Evolutionary conservation across 208 protist species (phyloP).

Genomic region (Leishmania tropica): DNA sequence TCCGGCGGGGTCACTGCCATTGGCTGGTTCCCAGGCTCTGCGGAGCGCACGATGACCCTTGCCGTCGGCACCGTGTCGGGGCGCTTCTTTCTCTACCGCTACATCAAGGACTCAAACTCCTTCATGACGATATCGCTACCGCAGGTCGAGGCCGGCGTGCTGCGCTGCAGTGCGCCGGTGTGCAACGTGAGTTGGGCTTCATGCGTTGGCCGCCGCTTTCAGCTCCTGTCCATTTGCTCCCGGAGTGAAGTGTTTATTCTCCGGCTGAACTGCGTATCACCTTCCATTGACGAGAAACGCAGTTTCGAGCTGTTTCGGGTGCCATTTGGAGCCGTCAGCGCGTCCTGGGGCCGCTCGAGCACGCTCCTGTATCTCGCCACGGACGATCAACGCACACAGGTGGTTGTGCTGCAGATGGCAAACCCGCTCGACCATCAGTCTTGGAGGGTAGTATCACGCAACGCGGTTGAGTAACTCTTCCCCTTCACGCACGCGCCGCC

Average conservation of each 20-base stretch:
- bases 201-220: conserved; percentile 77
- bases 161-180: conserved; percentile 54
- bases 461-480: conserved; percentile 14
- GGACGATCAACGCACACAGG: conserved; percentile 48
- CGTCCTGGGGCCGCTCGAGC: conserved; percentile 79
- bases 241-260: conserved; percentile 75
- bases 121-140: conserved; percentile 53
- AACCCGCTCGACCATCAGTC: conserved; percentile 83
- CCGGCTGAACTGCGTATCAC: conserved; percentile 83
- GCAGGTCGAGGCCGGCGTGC: conserved; percentile 25
- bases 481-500: neutral
- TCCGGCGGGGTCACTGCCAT: conserved; percentile 74
- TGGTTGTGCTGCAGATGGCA: conserved; percentile 72
- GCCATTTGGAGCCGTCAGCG: conserved; percentile 69
- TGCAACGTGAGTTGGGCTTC: conserved; percentile 79
- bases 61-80: conserved; percentile 82
- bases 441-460: conserved; percentile 61
- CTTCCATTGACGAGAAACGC: conserved; percentile 44
- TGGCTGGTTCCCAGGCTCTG: conserved; percentile 83
- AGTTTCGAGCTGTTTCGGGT: conserved; percentile 72
- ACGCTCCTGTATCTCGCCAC: conserved; percentile 75
- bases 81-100: conserved; percentile 77
- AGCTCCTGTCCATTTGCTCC: conserved; percentile 83
- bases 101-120: conserved; percentile 57
- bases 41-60: conserved; percentile 80